These are phyloP conservation scores for Solanum pimpinellifolium DNA, from an alignment of 257 asterid genomes.

Conservation along the genomic window DNA sequence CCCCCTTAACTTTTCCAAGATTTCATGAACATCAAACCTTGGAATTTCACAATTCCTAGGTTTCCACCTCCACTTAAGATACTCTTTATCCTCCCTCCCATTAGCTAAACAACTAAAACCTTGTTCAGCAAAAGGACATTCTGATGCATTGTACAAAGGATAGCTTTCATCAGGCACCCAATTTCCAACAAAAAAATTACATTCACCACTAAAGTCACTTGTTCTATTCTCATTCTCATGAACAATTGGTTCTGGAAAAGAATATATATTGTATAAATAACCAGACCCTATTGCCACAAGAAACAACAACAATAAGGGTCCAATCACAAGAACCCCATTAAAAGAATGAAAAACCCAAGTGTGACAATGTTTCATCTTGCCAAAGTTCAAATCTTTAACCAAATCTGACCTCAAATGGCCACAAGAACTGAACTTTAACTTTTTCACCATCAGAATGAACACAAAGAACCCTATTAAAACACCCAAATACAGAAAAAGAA, in stretches of 20 bases:
- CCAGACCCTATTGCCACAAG: constrained; percentile 55
- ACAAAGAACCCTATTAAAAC: not conserved
- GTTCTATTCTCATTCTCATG: constrained; percentile 4
- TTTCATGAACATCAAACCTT: constrained; percentile 37
- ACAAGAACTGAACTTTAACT: constrained; percentile 14
- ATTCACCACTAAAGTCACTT: constrained; percentile 12
- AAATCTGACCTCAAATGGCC: constrained; percentile 27
- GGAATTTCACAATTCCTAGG: constrained; percentile 60
- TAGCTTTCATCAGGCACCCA: constrained; percentile 73
- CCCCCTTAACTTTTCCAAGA: constrained; percentile 67
- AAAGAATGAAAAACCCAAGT: constrained; percentile 48
- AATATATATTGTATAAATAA: constrained; percentile 37
- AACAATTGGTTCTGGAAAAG: constrained; percentile 26
- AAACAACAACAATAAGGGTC: constrained; percentile 45
- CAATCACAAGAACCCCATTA: constrained; percentile 41
- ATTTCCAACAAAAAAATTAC: constrained; percentile 71
- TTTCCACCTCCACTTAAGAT: constrained; percentile 85
- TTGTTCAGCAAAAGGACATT: constrained; percentile 63
- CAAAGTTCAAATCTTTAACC: constrained; percentile 25
- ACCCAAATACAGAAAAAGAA: not conserved
- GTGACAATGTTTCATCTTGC: constrained; percentile 32
- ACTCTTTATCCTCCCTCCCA: constrained; percentile 65
- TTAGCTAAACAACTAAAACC: constrained; percentile 83
- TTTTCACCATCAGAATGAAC: constrained; percentile 24
- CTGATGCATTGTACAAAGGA: constrained; percentile 72